phyloP scores from a whole-genome alignment of 768 basidiomycete genomes.

The Kwoniella sp. region DNA sequence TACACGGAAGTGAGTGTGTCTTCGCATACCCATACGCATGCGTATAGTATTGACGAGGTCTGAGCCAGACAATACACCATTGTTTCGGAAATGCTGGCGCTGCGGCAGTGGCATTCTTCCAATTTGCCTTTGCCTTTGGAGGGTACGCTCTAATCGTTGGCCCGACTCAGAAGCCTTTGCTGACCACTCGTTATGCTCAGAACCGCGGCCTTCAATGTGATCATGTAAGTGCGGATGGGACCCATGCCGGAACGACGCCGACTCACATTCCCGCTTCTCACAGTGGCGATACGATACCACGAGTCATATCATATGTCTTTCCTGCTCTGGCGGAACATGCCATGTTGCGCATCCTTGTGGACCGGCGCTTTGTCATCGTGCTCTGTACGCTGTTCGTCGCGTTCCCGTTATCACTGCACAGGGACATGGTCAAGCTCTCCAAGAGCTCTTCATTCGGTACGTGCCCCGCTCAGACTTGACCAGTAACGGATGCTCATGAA shows the following conservation, averaged over 20 bases:
- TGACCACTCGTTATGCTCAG: slow-evolving; percentile 45
- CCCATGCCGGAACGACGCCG: not conserved
- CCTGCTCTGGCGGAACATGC: slow-evolving; percentile 64
- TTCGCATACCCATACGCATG: not conserved
- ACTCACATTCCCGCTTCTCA: not conserved
- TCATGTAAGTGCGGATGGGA: slow-evolving; percentile 57
- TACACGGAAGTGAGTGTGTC: slow-evolving; percentile 62
- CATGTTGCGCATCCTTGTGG: slow-evolving; percentile 69
- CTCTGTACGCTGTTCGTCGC: slow-evolving; percentile 83
- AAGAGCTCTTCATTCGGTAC: slow-evolving; percentile 87
- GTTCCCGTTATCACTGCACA: slow-evolving; percentile 89
- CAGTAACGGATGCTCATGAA: slow-evolving; percentile 1
- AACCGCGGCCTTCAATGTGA: slow-evolving; percentile 98
- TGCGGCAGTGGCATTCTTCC: slow-evolving; percentile 91
- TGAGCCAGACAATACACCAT: slow-evolving; percentile 68
- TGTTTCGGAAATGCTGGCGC: slow-evolving; percentile 90
- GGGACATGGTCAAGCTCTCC: slow-evolving; percentile 94
- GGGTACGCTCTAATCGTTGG: too few species aligned
- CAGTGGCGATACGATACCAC: slow-evolving; percentile 87
- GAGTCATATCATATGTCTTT: slow-evolving; percentile 82
- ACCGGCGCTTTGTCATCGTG: slow-evolving; percentile 82
- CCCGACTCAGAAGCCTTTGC: too few species aligned
- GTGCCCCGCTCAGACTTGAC: slow-evolving; percentile 5
- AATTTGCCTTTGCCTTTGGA: slow-evolving; percentile 96
- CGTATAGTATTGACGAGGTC: not conserved